Evolutionary conservation across 805 yeast genomes (phyloP).

Genomic region (Candida insectorum): DNA sequence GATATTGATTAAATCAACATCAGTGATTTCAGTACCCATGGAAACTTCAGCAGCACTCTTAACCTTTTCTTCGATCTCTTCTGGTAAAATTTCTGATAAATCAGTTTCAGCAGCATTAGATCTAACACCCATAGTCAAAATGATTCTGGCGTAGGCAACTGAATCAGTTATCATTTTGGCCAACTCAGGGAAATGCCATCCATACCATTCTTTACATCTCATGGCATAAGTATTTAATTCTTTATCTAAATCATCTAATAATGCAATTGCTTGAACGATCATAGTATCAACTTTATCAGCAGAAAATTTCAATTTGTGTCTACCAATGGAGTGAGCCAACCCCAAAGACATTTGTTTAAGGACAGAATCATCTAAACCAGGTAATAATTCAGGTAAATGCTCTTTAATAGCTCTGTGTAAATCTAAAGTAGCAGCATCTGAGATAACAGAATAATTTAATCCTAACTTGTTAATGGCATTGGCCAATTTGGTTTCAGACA

Average conservation of each 20-base stretch:
- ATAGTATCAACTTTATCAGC: constrained; percentile 98
- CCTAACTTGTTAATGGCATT: constrained; percentile 95
- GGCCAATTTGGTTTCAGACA: constrained; percentile 93
- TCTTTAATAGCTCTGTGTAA: constrained; percentile 94
- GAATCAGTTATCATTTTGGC: constrained; percentile 96
- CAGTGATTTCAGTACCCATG: constrained; percentile 99
- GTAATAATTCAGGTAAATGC: constrained; percentile 87
- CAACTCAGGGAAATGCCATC: constrained; percentile 99
- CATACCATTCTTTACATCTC: constrained; percentile 99
- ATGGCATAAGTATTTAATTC: constrained; percentile 97
- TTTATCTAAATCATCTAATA: constrained; percentile 94
- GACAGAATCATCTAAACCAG: constrained; percentile 85
- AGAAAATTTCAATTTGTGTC: constrained; percentile 95
- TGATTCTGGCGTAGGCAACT: constrained; percentile 92
- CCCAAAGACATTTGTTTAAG: constrained; percentile 95
- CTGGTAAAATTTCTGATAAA: constrained; percentile 50
- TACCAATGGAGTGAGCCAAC: constrained; percentile 97
- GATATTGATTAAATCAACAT: constrained; percentile 82
- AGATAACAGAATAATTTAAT: constrained; percentile 78
- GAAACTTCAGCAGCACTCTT: constrained; percentile 97
- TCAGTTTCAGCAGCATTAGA: constrained; percentile 88
- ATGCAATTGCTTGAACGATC: constrained; percentile 98
- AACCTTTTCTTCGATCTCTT: constrained; percentile 53
- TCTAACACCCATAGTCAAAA: constrained; percentile 91
- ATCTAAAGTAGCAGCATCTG: constrained; percentile 94